Evolutionary conservation across 1,284 basidiomycete species (phyloP).

Genomic region (Pholiota adiposa): DNA sequence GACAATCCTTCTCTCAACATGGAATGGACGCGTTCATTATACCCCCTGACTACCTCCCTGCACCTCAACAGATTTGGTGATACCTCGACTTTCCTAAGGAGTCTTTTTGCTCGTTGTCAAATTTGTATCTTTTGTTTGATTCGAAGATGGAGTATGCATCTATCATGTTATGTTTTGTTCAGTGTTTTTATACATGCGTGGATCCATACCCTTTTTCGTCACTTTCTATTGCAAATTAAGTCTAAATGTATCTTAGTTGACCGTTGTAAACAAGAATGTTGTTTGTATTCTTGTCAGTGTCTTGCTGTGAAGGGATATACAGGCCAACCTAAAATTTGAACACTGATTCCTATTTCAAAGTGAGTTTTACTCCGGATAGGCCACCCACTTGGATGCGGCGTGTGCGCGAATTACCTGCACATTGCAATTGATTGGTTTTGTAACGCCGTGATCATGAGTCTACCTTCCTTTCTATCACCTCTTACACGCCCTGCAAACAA

Average conservation of each 20-base stretch:
- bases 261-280: neutral
- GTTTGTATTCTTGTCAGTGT: neutral
- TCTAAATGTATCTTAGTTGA: neutral
- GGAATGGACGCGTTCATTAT: conserved; percentile 85
- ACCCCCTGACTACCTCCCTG: conserved; percentile 72
- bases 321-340: too few species aligned
- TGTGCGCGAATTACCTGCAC: neutral
- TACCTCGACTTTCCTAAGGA: neutral
- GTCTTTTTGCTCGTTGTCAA: neutral
- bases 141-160: neutral
- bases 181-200: conserved; percentile 5
- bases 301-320: neutral
- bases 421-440: neutral
- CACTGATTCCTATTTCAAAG: too few species aligned
- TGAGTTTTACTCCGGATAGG: too few species aligned
- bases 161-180: conserved; percentile 1
- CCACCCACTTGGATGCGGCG: too few species aligned
- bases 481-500: neutral
- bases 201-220: conserved; percentile 5
- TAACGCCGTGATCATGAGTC: conserved; percentile 1
- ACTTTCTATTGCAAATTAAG: neutral
- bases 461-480: conserved; percentile 7
- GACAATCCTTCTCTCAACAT: conserved; percentile 72
- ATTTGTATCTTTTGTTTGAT: neutral
- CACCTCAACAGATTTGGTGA: conserved; percentile 72